A percentile compares a stretch with the other conserved stretches of the same genome.
phyloP scores from a whole-genome alignment of 352 stramenopile species.

The Phytophthora pini region DNA sequence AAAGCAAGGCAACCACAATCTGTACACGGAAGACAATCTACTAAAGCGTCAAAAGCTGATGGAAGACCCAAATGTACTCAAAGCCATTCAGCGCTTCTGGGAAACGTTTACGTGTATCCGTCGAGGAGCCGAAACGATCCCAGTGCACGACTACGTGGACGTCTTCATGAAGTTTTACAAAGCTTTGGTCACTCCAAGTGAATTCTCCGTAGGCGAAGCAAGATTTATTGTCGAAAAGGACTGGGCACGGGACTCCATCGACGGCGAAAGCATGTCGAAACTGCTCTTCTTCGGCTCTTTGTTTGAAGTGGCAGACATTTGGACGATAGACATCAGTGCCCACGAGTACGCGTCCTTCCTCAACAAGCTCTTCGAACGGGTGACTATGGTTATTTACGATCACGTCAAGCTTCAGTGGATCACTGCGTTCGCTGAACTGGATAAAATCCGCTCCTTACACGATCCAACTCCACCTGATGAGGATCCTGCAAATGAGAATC shows the following conservation, averaged over 20 bases:
- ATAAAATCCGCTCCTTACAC: constrained; percentile 71
- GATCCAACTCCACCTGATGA: constrained; percentile 35
- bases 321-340: constrained; percentile 70
- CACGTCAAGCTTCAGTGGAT: constrained; percentile 69
- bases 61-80: constrained; percentile 53
- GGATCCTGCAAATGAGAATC: constrained; percentile 16
- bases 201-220: constrained; percentile 78
- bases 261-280: constrained; percentile 60
- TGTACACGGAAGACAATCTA: constrained; percentile 81
- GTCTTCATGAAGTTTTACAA: constrained; percentile 89
- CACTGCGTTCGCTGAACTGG: constrained; percentile 75
- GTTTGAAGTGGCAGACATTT: constrained; percentile 89
- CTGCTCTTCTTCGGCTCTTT: constrained; percentile 64
- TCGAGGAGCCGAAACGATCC: constrained; percentile 48
- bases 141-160: constrained; percentile 68
- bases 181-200: constrained; percentile 68
- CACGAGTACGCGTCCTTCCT: constrained; percentile 75
- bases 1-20: constrained; percentile 70
- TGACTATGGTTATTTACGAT: constrained; percentile 81
- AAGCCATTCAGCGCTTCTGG: constrained; percentile 71
- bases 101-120: constrained; percentile 72
- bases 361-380: constrained; percentile 77
- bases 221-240: constrained; percentile 80
- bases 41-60: constrained; percentile 59
- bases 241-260: constrained; percentile 66